phyloP scores from a whole-genome alignment of 495 filamentous ascomycete species.

The Saxophila tyrrhenica region DNA sequence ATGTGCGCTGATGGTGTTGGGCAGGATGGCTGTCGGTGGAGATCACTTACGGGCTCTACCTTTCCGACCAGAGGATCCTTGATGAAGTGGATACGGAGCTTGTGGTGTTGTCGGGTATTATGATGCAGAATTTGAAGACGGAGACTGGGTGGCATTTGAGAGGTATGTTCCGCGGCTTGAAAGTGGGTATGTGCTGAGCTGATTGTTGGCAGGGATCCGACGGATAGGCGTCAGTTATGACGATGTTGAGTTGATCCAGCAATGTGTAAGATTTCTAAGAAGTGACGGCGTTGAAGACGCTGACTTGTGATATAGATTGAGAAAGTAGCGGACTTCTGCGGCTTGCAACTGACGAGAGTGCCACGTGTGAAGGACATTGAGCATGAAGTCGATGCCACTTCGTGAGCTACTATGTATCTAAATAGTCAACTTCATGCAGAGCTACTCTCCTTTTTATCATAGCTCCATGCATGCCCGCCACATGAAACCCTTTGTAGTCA shows the following conservation, averaged over 20 bases:
- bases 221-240: slow-evolving; percentile 24
- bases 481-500: too few relatives aligned
- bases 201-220: slow-evolving; percentile 6
- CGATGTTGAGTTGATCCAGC: slow-evolving; percentile 28
- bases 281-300: too few relatives aligned
- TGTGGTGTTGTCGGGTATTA: slow-evolving; percentile 26
- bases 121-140: slow-evolving; percentile 28
- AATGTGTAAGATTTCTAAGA: slow-evolving; percentile 30
- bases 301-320: too few relatives aligned
- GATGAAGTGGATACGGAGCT: slow-evolving; percentile 29
- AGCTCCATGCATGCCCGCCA: too few relatives aligned
- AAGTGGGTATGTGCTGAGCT: neutral
- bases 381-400: slow-evolving; percentile 23
- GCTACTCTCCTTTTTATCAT: too few relatives aligned
- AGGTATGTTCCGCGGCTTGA: neutral
- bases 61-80: slow-evolving; percentile 28
- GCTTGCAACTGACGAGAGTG: slow-evolving; percentile 22
- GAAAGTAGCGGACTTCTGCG: slow-evolving; percentile 23
- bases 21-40: slow-evolving; percentile 27
- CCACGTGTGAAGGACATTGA: slow-evolving; percentile 28
- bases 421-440: too few relatives aligned
- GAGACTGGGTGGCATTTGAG: slow-evolving; percentile 29
- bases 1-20: neutral
- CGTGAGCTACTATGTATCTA: too few relatives aligned
- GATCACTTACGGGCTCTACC: slow-evolving; percentile 30